Base-by-base conservation (phyloP, 257 asterid species). In the Thymus quinquecostatus region DNA sequence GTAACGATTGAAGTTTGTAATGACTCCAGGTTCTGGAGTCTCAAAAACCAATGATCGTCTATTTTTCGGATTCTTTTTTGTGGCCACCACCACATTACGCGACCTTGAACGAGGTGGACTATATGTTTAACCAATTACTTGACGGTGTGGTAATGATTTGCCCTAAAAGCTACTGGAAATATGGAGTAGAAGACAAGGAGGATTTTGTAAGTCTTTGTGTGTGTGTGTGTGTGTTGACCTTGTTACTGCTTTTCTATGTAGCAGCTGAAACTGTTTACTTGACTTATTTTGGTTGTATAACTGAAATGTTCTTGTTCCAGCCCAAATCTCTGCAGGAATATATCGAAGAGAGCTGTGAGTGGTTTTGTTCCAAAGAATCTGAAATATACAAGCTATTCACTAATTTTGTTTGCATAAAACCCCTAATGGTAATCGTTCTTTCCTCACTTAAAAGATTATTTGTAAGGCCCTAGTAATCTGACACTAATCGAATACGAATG, bases 1-100 rank as follows among this genome's bases (percentile, higher is more conserved):
- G 63, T 32, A 11, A 57, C 34, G 1, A 1, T 27, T 57, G 13
- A 11, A 56, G n/a, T 21, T 59, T 36, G 4, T 3, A 10, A 57
- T 32, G 63, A 30, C 8, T 11, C 14, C 57, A 66, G 61, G 61
- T 62, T 51, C 21, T 88, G 83, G 84, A 82, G 84, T 34, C 94
- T 75, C 86, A 72, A 58, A 89, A 91, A 62, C 96, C 97, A 33
- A 76, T 91, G 56, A 78, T 91, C 61, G 96, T 85, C 73, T 88
- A 86, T 80, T 86, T 85, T 21, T 21, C 21, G 21, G 21, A 21
- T 21, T 21, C 21, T 21, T 21, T 21, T 21, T 21, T 21, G 21
- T 70, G 94, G 91, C 78, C 29, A 50, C 83, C 92, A 57, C 68
- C 92, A 64, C 81, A 83, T 70, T 34, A 81, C 77, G 66, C 38